Evolutionary conservation across 257 asterid species (phyloP).

Genomic region (Nicotiana attenuata): DNA sequence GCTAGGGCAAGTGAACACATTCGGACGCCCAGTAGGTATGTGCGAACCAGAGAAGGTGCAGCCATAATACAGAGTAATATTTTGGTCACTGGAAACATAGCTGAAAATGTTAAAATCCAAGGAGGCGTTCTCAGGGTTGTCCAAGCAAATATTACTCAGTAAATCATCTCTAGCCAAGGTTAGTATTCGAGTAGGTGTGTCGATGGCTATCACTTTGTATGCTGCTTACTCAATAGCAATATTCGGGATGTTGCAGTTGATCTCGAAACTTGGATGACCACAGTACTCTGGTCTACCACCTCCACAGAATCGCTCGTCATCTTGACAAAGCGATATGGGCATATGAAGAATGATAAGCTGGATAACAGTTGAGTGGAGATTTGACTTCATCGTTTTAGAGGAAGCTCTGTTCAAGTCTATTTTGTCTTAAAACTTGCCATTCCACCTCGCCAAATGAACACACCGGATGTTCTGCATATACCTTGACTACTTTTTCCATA

Average conservation of each 20-base stretch:
- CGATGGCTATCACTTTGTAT: slow-evolving; percentile 19
- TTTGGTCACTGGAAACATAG: slow-evolving; percentile 15
- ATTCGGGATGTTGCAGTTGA: slow-evolving; percentile 27
- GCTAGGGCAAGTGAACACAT: slow-evolving; percentile 14
- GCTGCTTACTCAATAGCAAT: slow-evolving; percentile 14
- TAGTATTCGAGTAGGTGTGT: not conserved
- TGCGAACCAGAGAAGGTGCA: slow-evolving; percentile 11
- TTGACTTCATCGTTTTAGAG: not conserved
- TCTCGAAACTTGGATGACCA: slow-evolving; percentile 47
- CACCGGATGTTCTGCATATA: not conserved
- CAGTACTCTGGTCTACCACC: slow-evolving; percentile 33
- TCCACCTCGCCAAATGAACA: not conserved
- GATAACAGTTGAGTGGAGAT: not conserved
- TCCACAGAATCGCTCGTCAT: slow-evolving; percentile 26
- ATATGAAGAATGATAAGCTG: slow-evolving; percentile 8
- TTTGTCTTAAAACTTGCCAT: not conserved
- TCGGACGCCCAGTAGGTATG: not conserved
- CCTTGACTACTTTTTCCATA: not conserved
- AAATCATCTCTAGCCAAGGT: slow-evolving; percentile 45
- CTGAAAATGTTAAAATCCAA: slow-evolving; percentile 21
- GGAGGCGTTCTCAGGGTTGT: slow-evolving; percentile 8
- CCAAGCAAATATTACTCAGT: slow-evolving; percentile 18
- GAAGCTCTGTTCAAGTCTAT: not conserved
- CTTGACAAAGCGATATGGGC: slow-evolving; percentile 25
- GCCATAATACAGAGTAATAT: slow-evolving; percentile 35